A percentile compares a stretch with the other conserved stretches of the same genome.
phyloP scores from a whole-genome alignment of 2,329 filamentous ascomycete species.

The Epichloe sibirici region DNA sequence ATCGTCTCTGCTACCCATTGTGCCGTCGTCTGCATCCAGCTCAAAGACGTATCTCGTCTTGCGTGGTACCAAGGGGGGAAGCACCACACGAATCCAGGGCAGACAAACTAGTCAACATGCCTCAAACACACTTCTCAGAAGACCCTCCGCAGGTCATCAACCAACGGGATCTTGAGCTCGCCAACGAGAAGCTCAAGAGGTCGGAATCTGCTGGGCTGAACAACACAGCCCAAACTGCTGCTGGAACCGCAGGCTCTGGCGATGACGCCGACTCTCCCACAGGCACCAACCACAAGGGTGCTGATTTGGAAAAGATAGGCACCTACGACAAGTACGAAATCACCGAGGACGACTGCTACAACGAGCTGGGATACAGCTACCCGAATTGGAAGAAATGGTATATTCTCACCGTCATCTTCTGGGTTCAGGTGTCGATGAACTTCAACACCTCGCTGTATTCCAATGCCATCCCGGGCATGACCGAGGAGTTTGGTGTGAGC shows the following conservation, averaged over 20 bases:
- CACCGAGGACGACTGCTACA: constrained; percentile 49
- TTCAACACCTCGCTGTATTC: constrained; percentile 67
- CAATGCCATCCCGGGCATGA: constrained; percentile 53
- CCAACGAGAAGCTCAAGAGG: constrained; percentile 25
- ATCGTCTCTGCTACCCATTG: background rate
- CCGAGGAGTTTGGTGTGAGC: constrained; percentile 55
- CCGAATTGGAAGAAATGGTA: constrained; percentile 55
- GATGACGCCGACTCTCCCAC: constrained; percentile 7
- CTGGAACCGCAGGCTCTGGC: constrained; percentile 2
- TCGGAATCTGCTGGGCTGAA: constrained; percentile 8
- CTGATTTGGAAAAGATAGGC: constrained; percentile 22
- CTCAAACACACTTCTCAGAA: constrained; percentile 22
- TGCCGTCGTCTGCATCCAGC: background rate
- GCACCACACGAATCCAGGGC: background rate
- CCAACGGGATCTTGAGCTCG: constrained; percentile 21
- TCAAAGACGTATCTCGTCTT: background rate
- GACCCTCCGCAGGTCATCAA: constrained; percentile 27
- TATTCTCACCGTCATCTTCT: constrained; percentile 60
- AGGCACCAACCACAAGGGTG: constrained; percentile 20
- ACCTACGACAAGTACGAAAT: constrained; percentile 32
- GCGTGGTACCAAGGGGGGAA: background rate
- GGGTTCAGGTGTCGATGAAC: constrained; percentile 67
- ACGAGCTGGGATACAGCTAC: constrained; percentile 52
- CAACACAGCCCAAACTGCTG: constrained; percentile 1
- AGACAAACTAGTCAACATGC: constrained; percentile 11